phyloP scores from a whole-genome alignment of 371 early-diverging fungal species.

The Haplosporangium sp. region DNA sequence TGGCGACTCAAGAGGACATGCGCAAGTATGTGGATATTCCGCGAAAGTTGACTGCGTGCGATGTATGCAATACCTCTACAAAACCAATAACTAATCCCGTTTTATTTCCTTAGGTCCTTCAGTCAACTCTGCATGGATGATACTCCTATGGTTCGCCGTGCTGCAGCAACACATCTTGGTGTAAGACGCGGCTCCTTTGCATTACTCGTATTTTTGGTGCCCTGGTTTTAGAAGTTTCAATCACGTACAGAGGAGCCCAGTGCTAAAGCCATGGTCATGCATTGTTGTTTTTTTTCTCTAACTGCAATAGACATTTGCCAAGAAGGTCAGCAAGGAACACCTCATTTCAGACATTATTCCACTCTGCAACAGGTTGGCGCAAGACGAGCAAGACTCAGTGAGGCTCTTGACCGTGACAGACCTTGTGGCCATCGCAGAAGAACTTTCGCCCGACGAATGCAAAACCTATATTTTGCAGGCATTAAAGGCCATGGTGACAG shows the following conservation, averaged over 20 bases:
- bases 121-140: slow-evolving; percentile 90
- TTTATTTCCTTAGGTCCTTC: slow-evolving; percentile 58
- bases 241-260: no score
- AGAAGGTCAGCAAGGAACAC: slow-evolving; percentile 76
- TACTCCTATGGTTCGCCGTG: slow-evolving; percentile 98
- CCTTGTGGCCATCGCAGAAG: slow-evolving; percentile 89
- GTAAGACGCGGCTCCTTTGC: slow-evolving; percentile 57
- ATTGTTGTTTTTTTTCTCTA: no score
- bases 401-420: slow-evolving; percentile 94
- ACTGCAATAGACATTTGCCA: slow-evolving; percentile 66
- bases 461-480: slow-evolving; percentile 78
- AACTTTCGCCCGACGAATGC: slow-evolving; percentile 79
- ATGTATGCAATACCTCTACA: no score
- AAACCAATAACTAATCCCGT: no score
- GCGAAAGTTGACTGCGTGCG: no score
- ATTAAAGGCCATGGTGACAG: slow-evolving; percentile 82
- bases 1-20: slow-evolving; percentile 86
- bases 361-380: slow-evolving; percentile 79
- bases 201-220: no score
- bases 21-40: slow-evolving; percentile 64
- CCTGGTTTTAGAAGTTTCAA: no score
- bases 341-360: slow-evolving; percentile 82
- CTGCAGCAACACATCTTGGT: slow-evolving; percentile 90
- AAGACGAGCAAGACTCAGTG: slow-evolving; percentile 97
- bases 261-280: neutral